phyloP scores from a whole-genome alignment of 768 basidiomycete genomes.

The Udeniomyces megalosporus region DNA sequence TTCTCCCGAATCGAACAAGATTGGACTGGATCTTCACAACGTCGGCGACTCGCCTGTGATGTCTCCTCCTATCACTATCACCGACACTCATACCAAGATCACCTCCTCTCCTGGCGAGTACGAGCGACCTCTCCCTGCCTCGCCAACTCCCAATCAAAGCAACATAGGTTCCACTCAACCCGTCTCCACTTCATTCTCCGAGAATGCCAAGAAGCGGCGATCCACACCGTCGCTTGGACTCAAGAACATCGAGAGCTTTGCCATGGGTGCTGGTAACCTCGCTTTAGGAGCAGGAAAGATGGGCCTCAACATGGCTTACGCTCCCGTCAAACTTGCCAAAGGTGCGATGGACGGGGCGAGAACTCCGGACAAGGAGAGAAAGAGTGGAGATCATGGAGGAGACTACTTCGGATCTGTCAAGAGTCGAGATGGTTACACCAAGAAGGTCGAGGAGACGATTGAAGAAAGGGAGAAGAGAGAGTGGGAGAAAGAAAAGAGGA shows the following conservation, averaged over 20 bases:
- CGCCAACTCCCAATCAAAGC: neutral
- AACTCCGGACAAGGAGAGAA: slow-evolving; percentile 22
- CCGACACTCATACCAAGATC: slow-evolving; percentile 1
- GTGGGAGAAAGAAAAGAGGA: slow-evolving; percentile 32
- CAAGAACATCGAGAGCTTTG: slow-evolving; percentile 8
- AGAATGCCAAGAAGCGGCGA: slow-evolving; percentile 15
- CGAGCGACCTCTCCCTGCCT: neutral
- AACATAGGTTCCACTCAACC: neutral
- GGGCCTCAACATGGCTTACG: slow-evolving; percentile 2
- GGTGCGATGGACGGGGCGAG: neutral
- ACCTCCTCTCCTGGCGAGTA: neutral
- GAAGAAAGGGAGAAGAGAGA: slow-evolving; percentile 34
- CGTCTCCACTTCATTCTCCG: slow-evolving; percentile 7
- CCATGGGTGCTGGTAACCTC: neutral
- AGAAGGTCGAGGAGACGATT: slow-evolving; percentile 22
- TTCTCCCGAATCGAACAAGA: slow-evolving; percentile 19
- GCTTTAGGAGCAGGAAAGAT: neutral
- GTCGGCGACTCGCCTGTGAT: neutral
- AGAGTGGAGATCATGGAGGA: slow-evolving; percentile 20
- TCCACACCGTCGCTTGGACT: neutral
- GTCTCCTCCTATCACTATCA: neutral
- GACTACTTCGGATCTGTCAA: slow-evolving; percentile 24
- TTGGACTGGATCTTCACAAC: too few species aligned
- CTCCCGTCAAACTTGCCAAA: slow-evolving; percentile 12
- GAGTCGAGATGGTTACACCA: neutral